Percentiles rank a stretch among this genome's conserved stretches.
These are phyloP conservation scores for Petunia axillaris DNA, from an alignment of 257 asterid species.

Conservation along the genomic window DNA sequence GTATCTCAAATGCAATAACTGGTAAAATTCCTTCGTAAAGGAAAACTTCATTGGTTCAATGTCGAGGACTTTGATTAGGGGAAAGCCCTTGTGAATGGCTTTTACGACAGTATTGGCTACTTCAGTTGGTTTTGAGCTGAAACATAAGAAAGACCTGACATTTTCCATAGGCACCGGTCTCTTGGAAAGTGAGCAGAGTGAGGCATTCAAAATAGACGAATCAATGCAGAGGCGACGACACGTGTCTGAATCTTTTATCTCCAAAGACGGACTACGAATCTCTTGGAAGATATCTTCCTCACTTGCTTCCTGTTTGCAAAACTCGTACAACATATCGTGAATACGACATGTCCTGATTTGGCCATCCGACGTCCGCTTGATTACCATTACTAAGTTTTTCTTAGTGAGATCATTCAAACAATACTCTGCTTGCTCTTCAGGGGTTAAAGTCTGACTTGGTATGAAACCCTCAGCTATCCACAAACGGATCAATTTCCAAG, in stretches of 20 bases:
- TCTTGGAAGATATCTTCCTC: slow-evolving; percentile 27
- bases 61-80: slow-evolving; percentile 46
- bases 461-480: slow-evolving; percentile 45
- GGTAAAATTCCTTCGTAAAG: slow-evolving; percentile 14
- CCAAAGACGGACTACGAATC: background rate
- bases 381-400: slow-evolving; percentile 30
- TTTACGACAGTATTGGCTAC: background rate
- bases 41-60: slow-evolving; percentile 35
- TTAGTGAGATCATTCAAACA: slow-evolving; percentile 33
- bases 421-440: slow-evolving; percentile 34
- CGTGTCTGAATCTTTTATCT: background rate
- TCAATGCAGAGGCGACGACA: slow-evolving; percentile 26
- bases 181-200: background rate
- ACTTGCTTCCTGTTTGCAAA: slow-evolving; percentile 30
- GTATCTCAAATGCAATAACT: slow-evolving; percentile 30
- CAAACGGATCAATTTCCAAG: slow-evolving; percentile 31
- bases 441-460: background rate
- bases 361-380: slow-evolving; percentile 27
- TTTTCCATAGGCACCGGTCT: background rate
- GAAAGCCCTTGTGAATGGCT: slow-evolving; percentile 39
- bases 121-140: slow-evolving; percentile 25
- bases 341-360: slow-evolving; percentile 35
- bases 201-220: background rate
- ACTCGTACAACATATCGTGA: background rate
- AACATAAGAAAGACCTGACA: slow-evolving; percentile 32